A percentile compares a stretch with the other conserved stretches of the same genome.
phyloP scores from a whole-genome alignment of 208 protist species.

The Acanthamoeba royreba region DNA sequence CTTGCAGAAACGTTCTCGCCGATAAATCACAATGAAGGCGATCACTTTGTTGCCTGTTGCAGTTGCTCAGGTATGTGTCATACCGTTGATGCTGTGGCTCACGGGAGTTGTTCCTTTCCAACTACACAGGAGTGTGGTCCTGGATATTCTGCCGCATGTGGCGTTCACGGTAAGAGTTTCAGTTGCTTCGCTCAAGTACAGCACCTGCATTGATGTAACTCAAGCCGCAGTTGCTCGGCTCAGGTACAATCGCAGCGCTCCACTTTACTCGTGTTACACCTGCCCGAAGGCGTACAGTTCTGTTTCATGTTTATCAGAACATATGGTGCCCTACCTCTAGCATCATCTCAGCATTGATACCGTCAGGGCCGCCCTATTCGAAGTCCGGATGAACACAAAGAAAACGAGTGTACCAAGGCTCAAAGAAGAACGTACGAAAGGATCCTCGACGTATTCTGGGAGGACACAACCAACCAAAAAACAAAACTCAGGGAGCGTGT shows the following conservation, averaged over 20 bases:
- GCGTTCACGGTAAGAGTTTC: neutral
- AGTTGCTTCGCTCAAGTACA: no score
- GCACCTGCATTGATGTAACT: neutral
- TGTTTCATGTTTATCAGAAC: no score
- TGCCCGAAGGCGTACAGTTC: no score
- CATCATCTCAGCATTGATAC: neutral
- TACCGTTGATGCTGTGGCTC: no score
- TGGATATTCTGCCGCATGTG: neutral
- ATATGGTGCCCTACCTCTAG: constrained; percentile 28
- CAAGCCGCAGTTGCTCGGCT: no score
- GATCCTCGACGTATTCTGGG: neutral
- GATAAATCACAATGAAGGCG: neutral
- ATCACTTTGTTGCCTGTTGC: no score
- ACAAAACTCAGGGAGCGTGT: no score
- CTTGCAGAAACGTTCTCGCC: neutral
- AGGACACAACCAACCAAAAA: no score
- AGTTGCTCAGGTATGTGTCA: neutral
- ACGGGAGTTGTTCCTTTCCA: no score
- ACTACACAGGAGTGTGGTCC: neutral
- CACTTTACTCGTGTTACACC: no score
- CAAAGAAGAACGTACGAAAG: neutral
- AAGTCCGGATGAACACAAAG: no score
- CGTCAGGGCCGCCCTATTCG: neutral
- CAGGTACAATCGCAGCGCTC: no score
- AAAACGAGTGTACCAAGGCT: neutral